phyloP scores from a whole-genome alignment of 192 early-diverging fungal genomes.

The Mortierella claussenii region DNA sequence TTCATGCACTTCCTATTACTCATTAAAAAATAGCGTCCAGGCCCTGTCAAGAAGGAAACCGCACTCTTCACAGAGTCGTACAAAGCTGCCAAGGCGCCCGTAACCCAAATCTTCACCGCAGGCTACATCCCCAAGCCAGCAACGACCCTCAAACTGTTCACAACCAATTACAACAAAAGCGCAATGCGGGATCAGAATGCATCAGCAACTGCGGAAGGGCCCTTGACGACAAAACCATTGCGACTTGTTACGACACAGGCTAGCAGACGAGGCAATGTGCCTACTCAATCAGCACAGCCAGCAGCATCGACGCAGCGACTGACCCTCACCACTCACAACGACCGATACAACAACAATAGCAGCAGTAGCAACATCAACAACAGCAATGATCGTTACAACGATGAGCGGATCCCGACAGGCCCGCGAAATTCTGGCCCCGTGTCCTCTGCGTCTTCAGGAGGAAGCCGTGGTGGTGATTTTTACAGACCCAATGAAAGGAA shows the following conservation, averaged over 20 bases:
- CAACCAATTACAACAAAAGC: conserved; percentile 32
- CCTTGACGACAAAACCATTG: conserved; percentile 26
- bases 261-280: conserved; percentile 5
- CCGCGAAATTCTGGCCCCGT: conserved; percentile 3
- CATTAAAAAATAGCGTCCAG: background rate
- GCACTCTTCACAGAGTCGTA: conserved; percentile 45
- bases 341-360: background rate
- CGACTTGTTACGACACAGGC: conserved; percentile 17
- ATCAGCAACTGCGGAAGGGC: background rate
- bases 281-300: conserved; percentile 2
- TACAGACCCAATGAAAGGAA: conserved; percentile 13
- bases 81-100: conserved; percentile 34
- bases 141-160: conserved; percentile 31
- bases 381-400: background rate
- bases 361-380: background rate
- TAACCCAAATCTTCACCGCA: conserved; percentile 47
- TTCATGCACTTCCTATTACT: background rate
- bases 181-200: background rate
- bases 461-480: conserved; percentile 22
- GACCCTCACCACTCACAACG: conserved; percentile 5
- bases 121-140: conserved; percentile 44
- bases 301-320: background rate
- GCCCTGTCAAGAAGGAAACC: conserved; percentile 20
- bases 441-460: background rate
- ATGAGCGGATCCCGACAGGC: conserved; percentile 3